phyloP scores from a whole-genome alignment of 1,139 yeast species.

The Candida tunisiensis region DNA sequence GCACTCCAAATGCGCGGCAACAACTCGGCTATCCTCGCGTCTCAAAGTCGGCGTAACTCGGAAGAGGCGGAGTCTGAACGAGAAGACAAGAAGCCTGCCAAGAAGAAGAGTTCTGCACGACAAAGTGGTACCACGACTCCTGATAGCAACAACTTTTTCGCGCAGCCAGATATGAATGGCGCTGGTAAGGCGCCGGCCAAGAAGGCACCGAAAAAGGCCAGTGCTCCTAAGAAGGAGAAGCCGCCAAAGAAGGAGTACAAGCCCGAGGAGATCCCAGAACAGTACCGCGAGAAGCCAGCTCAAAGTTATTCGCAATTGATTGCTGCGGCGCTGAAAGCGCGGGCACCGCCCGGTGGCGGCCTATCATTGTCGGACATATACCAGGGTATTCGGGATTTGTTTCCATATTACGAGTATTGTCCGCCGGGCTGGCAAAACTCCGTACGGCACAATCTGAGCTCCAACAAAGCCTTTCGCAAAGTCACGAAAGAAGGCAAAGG shows the following conservation, averaged over 20 bases:
- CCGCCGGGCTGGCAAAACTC: conserved; percentile 98
- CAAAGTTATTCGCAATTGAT: conserved; percentile 67
- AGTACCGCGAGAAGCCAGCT: conserved; percentile 69
- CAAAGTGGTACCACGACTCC: no score
- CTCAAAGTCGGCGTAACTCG: neutral
- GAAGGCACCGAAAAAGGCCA: conserved; percentile 1
- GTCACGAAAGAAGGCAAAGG: conserved; percentile 72
- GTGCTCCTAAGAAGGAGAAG: no score
- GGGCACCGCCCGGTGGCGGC: conserved; percentile 45
- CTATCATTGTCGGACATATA: conserved; percentile 76
- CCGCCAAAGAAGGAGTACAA: conserved; percentile 16
- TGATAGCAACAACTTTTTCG: no score
- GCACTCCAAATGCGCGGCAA: neutral
- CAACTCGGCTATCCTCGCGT: neutral
- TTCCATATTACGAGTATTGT: conserved; percentile 84
- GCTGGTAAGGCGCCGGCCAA: neutral
- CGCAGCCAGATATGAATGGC: neutral
- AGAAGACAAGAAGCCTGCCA: no score
- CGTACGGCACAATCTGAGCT: conserved; percentile 72
- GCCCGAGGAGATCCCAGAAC: conserved; percentile 63
- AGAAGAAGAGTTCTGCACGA: no score
- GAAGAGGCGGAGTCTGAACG: neutral
- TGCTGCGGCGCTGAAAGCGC: conserved; percentile 56
- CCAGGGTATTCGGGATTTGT: conserved; percentile 69
- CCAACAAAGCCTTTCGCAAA: conserved; percentile 70